phyloP scores from a whole-genome alignment of 2,329 filamentous ascomycete genomes.

The Exophiala mesophila region DNA sequence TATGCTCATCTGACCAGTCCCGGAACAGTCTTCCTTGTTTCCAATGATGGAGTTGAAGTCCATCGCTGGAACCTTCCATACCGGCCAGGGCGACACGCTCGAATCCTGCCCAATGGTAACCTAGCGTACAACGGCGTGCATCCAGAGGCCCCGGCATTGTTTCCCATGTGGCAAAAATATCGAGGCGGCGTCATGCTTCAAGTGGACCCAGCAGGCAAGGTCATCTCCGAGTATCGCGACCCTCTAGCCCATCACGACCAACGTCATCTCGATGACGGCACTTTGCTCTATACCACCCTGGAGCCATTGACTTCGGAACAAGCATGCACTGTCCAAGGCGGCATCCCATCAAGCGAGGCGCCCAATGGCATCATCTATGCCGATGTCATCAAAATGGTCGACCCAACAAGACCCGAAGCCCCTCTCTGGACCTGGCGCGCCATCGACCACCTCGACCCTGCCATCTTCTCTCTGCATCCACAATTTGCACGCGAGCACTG shows the following conservation, averaged over 20 bases:
- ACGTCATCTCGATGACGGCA: conserved; percentile 41
- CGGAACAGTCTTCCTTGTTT: conserved; percentile 35
- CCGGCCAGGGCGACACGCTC: conserved; percentile 40
- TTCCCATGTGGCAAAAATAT: conserved; percentile 45
- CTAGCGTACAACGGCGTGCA: conserved; percentile 43
- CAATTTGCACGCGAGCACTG: conserved; percentile 41
- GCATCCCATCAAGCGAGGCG: conserved; percentile 37
- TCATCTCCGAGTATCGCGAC: conserved; percentile 39
- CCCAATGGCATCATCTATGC: conserved; percentile 35
- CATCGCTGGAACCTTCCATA: conserved; percentile 41
- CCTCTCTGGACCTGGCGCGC: conserved; percentile 43
- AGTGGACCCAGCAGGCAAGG: conserved; percentile 35
- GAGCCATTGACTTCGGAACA: conserved; percentile 37
- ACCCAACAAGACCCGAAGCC: conserved; percentile 30
- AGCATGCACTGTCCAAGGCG: conserved; percentile 36
- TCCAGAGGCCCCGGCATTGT: conserved; percentile 34
- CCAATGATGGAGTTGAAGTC: conserved; percentile 39
- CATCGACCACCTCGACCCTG: conserved; percentile 37
- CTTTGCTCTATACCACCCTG: conserved; percentile 40
- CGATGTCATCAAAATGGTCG: conserved; percentile 43
- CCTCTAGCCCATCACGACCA: conserved; percentile 44
- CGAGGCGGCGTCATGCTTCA: conserved; percentile 44
- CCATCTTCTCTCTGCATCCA: conserved; percentile 38
- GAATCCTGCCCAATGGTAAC: conserved; percentile 41
- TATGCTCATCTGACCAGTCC: conserved; percentile 38